phyloP scores from a whole-genome alignment of 2,329 filamentous ascomycete species.

The Dactylellina parvicollis region DNA sequence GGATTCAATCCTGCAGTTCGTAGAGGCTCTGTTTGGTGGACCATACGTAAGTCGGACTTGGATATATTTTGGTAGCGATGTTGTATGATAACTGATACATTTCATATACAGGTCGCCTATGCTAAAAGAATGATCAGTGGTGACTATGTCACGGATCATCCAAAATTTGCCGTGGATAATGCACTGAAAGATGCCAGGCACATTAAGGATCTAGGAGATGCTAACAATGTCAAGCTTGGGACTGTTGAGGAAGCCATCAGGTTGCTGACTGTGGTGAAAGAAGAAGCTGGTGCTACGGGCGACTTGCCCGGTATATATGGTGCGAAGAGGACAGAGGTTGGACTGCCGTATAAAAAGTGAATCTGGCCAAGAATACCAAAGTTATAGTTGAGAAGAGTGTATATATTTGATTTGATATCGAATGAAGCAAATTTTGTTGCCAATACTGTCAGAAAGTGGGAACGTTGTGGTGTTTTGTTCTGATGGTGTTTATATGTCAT shows the following conservation, averaged over 20 bases:
- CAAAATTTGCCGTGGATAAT: slow-evolving; percentile 83
- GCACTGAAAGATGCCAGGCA: slow-evolving; percentile 84
- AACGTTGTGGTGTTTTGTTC: no score
- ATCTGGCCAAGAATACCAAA: background rate
- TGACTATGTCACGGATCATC: slow-evolving; percentile 77
- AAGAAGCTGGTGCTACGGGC: slow-evolving; percentile 74
- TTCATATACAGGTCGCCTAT: slow-evolving; percentile 79
- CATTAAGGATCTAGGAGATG: slow-evolving; percentile 73
- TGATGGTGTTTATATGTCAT: background rate
- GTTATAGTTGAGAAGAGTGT: background rate
- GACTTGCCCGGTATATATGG: slow-evolving; percentile 64
- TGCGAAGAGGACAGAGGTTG: slow-evolving; percentile 34
- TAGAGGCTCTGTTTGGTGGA: slow-evolving; percentile 64
- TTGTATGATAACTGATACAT: slow-evolving; percentile 58
- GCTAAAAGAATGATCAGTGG: slow-evolving; percentile 77
- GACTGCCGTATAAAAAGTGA: slow-evolving; percentile 48
- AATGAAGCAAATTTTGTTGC: no score
- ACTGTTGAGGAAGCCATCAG: slow-evolving; percentile 74
- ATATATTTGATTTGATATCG: no score
- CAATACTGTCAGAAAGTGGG: no score
- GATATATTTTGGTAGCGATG: slow-evolving; percentile 71
- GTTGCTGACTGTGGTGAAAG: slow-evolving; percentile 75
- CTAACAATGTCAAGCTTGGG: slow-evolving; percentile 70
- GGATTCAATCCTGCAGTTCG: slow-evolving; percentile 74
- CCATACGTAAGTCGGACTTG: slow-evolving; percentile 38